Base-by-base conservation (phyloP, 371 early-diverging fungal genomes). In the Capillidium heterosporum region DNA sequence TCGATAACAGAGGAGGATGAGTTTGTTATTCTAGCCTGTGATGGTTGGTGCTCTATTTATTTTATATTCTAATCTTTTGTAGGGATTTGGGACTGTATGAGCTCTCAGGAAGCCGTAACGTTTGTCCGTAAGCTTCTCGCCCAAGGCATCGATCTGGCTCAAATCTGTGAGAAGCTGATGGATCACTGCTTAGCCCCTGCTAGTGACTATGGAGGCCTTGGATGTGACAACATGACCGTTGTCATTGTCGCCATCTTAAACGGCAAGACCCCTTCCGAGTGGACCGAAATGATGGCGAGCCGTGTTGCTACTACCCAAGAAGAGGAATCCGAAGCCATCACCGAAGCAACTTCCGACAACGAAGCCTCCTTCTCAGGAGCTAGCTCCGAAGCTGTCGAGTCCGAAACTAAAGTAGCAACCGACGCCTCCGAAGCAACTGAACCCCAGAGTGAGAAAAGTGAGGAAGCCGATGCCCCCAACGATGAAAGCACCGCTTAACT, bases 151-250 rank as follows among this genome's bases (percentile, higher is more conserved):
- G 57, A 67, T 21, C 70, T 95, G n/a, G 70, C 70, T 40, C 57
- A 31, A 1, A 77, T 89, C 48, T 86, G 88, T 71, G 95, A 97
- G 72, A 67, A 67, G 32, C 61, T 92, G 50, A 92, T 95, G 92
- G 89, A 91, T 51, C 65, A 70, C 51, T 95, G 98, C 67, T 71
- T 95, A 53, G 92, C 94, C 29, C 71, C 76, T 29, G 77, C 87
- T 58, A 76, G 75, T 57, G 87, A 84, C 32, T 63, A 82, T 48
- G 84, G 85, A 46, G 90, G 89, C n/a, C 74, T 93, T 26, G 98
- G 98, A 11, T 93, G 93, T 69, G 98, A 97, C 65, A 97, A 97
- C 72, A 97, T 97, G 98, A 91, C 95, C 0, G 85, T 94, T 13
- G 70, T 93, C 40, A 87, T 97, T 44, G 84, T 91, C 2, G 98